Conservation (phyloP, 2,329 filamentous ascomycete species). For the Paecilomyces sp. region DNA sequence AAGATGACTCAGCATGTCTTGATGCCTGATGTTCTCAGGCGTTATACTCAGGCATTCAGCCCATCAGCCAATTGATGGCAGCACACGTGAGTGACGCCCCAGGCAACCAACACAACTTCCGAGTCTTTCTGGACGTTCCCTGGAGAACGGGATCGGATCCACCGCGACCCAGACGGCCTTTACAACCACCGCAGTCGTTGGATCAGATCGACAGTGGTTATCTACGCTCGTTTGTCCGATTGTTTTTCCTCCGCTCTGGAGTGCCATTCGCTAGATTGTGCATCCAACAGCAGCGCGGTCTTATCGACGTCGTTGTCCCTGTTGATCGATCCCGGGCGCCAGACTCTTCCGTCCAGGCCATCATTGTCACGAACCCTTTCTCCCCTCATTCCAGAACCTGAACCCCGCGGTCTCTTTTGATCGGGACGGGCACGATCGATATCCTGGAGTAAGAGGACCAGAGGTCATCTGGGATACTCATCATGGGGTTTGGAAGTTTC, state of each 20-base stretch:
- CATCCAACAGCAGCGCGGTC: neutral
- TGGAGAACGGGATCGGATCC: neutral
- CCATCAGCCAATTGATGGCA: neutral
- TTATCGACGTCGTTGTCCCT: neutral
- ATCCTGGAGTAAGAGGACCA: neutral
- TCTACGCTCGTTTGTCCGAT: neutral
- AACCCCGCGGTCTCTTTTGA: neutral
- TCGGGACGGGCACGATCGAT: neutral
- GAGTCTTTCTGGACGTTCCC: neutral
- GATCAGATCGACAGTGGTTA: neutral
- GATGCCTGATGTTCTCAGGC: too few relatives aligned
- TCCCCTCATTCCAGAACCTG: neutral
- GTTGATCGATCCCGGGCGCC: neutral
- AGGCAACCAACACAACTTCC: neutral
- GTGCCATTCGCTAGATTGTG: neutral
- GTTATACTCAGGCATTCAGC: too few relatives aligned
- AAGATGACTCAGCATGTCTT: neutral
- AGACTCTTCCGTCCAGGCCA: neutral
- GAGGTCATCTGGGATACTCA: conserved; percentile 19
- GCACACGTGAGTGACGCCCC: neutral
- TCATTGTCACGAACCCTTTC: neutral
- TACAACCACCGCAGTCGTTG: neutral
- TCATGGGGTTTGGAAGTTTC: conserved; percentile 90
- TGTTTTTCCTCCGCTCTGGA: neutral
- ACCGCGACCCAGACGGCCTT: neutral